A percentile compares a stretch with the other conserved stretches of the same genome.
Evolutionary conservation across 768 basidiomycete species (phyloP).

Genomic region (Tulasnella sp.): DNA sequence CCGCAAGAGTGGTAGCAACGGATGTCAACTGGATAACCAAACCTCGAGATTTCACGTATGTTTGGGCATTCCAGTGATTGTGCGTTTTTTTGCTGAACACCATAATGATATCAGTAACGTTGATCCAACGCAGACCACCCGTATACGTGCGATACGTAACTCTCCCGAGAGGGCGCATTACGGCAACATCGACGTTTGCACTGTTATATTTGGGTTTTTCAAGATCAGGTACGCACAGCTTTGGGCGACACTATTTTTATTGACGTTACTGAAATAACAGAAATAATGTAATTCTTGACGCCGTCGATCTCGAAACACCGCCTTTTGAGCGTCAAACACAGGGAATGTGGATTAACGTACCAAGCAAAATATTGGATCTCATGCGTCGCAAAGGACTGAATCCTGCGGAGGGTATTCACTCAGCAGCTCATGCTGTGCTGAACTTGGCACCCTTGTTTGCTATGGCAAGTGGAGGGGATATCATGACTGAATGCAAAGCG

Average conservation of each 20-base stretch:
- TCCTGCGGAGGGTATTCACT: constrained; percentile 69
- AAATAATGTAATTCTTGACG: constrained; percentile 46
- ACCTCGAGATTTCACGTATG: constrained; percentile 69
- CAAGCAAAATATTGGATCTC: constrained; percentile 38
- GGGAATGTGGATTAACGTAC: constrained; percentile 72
- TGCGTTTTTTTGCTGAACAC: background rate
- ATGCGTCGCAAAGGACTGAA: constrained; percentile 44
- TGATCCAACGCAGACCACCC: constrained; percentile 61
- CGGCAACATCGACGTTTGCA: constrained; percentile 52
- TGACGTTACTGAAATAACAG: constrained; percentile 1
- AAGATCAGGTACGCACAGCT: constrained; percentile 47
- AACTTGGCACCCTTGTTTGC: constrained; percentile 46
- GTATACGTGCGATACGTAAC: constrained; percentile 50
- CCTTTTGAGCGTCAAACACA: constrained; percentile 61
- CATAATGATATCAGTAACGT: constrained; percentile 43
- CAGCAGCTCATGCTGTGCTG: constrained; percentile 71
- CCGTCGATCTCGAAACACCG: constrained; percentile 63
- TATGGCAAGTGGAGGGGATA: constrained; percentile 41
- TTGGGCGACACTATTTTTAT: background rate
- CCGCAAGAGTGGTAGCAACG: constrained; percentile 55
- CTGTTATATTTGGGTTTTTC: constrained; percentile 71
- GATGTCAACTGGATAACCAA: constrained; percentile 78
- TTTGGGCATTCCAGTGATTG: background rate
- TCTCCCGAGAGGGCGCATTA: constrained; percentile 50
- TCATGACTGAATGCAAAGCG: constrained; percentile 74